Percentiles rank a stretch among this genome's conserved stretches.
Conservation (phyloP, 371 early-diverging fungal genomes). For the Mucor piriformis region DNA sequence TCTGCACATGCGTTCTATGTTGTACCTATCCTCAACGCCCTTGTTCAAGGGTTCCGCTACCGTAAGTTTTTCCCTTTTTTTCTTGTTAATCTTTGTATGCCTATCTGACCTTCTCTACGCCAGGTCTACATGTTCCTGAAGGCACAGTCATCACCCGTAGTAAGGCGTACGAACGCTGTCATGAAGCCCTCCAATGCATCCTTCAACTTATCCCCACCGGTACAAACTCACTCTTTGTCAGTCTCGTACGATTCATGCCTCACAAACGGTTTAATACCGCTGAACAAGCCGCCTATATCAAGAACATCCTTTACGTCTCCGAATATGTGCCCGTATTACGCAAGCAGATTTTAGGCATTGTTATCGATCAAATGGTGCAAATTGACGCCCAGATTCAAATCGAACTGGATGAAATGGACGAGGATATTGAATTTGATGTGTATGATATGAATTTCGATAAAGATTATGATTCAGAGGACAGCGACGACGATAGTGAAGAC, state of each 20-base stretch:
- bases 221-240: slow-evolving; percentile 65
- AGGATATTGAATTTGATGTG: slow-evolving; percentile 61
- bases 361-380: slow-evolving; percentile 81
- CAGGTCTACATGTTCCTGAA: slow-evolving; percentile 29
- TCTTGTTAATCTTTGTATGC: not conserved
- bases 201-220: slow-evolving; percentile 81
- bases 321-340: slow-evolving; percentile 80
- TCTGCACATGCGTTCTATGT: slow-evolving; percentile 85
- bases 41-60: slow-evolving; percentile 65
- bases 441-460: slow-evolving; percentile 43
- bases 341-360: slow-evolving; percentile 72
- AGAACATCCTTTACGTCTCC: slow-evolving; percentile 72
- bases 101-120: not conserved
- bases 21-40: slow-evolving; percentile 62
- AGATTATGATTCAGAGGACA: slow-evolving; percentile 48
- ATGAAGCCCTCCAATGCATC: slow-evolving; percentile 68
- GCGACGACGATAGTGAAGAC: slow-evolving; percentile 34
- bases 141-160: slow-evolving; percentile 37
- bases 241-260: slow-evolving; percentile 75
- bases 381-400: slow-evolving; percentile 95
- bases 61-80: slow-evolving; percentile 47
- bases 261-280: slow-evolving; percentile 70
- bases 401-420: slow-evolving; percentile 90
- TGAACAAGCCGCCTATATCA: slow-evolving; percentile 72
- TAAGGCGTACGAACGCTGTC: slow-evolving; percentile 61